Conservation (phyloP, 139 green algal genomes). For the Closterium sp. region DNA sequence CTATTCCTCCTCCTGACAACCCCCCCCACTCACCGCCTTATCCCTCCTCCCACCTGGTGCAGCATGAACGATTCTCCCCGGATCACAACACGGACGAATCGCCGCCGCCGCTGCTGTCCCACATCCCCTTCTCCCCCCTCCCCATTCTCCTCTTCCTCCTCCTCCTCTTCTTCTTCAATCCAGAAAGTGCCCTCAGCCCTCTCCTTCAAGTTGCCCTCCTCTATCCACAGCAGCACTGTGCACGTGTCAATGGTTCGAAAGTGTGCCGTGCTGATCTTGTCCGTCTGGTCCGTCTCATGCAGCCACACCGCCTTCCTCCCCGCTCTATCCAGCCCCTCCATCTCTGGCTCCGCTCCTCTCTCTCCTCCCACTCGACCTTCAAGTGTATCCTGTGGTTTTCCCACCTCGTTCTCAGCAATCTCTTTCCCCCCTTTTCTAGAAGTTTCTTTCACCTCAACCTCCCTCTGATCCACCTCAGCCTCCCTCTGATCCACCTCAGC, state of each 20-base stretch:
- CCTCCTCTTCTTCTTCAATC: neutral
- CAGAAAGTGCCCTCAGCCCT: too few species aligned
- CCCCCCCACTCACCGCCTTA: too few species aligned
- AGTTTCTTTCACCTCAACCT: neutral
- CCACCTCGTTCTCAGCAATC: neutral
- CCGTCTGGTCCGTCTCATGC: conserved; percentile 4
- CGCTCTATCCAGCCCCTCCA: neutral
- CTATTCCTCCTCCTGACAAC: too few species aligned
- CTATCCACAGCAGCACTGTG: conserved; percentile 6
- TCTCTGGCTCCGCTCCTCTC: neutral
- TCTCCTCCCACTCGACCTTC: neutral
- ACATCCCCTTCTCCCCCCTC: neutral
- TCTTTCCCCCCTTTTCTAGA: too few species aligned
- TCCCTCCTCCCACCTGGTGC: conserved; percentile 26
- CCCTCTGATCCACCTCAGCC: too few species aligned
- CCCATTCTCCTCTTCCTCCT: neutral
- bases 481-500: neutral
- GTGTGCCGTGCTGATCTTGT: conserved; percentile 24
- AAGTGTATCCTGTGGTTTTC: neutral
- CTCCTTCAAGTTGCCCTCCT: neutral
- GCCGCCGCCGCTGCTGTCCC: neutral
- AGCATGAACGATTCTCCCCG: conserved; percentile 47
- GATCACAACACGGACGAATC: conserved; percentile 31
- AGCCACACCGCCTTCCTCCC: conserved; percentile 33
- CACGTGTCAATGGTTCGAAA: conserved; percentile 22